These are phyloP conservation scores for Colletotrichum neosansevieriae DNA, from an alignment of 2,329 filamentous ascomycete genomes.

Conservation along the genomic window DNA sequence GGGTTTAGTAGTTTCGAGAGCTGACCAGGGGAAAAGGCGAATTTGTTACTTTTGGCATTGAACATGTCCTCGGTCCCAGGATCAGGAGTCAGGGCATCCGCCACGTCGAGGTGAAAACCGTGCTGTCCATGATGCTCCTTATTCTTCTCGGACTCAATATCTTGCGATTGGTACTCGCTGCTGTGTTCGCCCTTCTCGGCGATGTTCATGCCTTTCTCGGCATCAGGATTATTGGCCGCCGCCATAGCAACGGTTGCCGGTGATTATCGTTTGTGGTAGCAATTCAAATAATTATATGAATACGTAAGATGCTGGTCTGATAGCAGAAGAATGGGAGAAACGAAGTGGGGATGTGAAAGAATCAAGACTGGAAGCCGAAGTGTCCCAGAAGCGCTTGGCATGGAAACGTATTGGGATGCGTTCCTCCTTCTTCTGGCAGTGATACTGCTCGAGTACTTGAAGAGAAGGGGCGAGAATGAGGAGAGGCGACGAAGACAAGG, in stretches of 20 bases:
- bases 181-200: constrained; percentile 4
- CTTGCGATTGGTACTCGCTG: constrained; percentile 14
- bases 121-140: constrained; percentile 31
- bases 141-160: constrained; percentile 14
- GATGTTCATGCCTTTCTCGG: constrained; percentile 28
- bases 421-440: too few species aligned
- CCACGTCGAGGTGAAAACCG: constrained; percentile 43
- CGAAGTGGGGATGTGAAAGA: not conserved
- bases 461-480: too few species aligned
- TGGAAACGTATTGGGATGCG: too few species aligned
- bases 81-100: constrained; percentile 60
- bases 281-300: not conserved
- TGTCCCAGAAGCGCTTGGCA: not conserved
- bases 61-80: constrained; percentile 80
- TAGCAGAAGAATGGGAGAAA: not conserved
- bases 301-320: not conserved
- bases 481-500: too few species aligned
- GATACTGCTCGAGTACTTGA: too few species aligned
- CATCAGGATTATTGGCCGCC: constrained; percentile 13
- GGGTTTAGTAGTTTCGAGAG: constrained; percentile 83
- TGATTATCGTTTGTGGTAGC: not conserved
- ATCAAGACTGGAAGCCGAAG: not conserved
- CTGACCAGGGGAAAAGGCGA: constrained; percentile 80
- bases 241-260: constrained; percentile 24
- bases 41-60: constrained; percentile 73